Base-by-base conservation (phyloP, 495 filamentous ascomycete genomes). In the Neurospora sp. region DNA sequence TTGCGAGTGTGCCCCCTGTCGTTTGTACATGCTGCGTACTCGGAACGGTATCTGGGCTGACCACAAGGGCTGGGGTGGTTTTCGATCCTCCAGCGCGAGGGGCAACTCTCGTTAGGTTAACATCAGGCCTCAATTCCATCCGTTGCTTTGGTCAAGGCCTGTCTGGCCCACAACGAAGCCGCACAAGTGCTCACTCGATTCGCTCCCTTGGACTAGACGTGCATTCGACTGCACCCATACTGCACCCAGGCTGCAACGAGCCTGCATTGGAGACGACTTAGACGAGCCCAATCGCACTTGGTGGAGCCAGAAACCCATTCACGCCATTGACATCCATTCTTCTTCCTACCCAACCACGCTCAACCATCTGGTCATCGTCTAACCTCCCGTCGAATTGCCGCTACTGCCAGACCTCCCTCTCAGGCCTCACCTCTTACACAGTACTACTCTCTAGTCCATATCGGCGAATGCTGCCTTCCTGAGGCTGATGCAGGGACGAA, bases 401-500 rank as follows among this genome's bases (percentile, higher is more conserved):
- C 70, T 69, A 46, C 71, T 46, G 53, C 53, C 53, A 65, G 53
- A 35, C 53, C 53, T 65, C 53, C 53, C 53, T 65, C 14, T 18
- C 53, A 65, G 53, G 53, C 53, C 53, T 65, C 27, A 65, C 6
- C 53, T 65, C 27, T 65, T 35, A 18, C 27, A 61, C 22, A 61
- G 53, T 61, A 59, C 20, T 48, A 59, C 22, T 59, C 53, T 65
- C 53, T 65, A 65, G 53, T 65, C 53, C 27, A 35, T 37, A 65
- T 65, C 53, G 27, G 53, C 53, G 69, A 71, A 40, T 73, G 68
- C 75, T 69, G 48, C 71, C 38, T 38, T 61, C 68, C 72, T 79
- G 78, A 79, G 81, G 79, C 81, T 82, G 80, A 80, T 76, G 69
- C 71, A 73, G 76, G 76, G 78, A 82, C 82, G 80, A 84, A 85